These are phyloP conservation scores for Antrodiella citrinella DNA, from an alignment of 768 basidiomycete genomes.

Conservation along the genomic window DNA sequence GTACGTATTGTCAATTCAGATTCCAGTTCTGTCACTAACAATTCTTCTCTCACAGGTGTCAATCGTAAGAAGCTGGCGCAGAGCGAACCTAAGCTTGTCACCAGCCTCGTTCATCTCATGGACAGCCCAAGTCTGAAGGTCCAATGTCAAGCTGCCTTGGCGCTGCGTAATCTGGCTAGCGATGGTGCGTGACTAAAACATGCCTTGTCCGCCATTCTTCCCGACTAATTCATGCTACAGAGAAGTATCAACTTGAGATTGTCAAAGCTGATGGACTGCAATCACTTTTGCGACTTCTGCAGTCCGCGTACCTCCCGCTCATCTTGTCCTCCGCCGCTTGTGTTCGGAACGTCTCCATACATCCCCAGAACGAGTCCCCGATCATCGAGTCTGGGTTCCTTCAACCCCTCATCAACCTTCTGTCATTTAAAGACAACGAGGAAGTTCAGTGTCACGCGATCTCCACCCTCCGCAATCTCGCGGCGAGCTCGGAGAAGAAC, in stretches of 20 bases:
- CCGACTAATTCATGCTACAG: constrained; percentile 37
- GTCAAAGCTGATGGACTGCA: constrained; percentile 92
- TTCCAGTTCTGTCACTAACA: not conserved
- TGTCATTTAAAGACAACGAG: constrained; percentile 99
- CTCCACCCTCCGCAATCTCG: constrained; percentile 91
- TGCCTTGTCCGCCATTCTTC: not conserved
- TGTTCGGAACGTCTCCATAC: constrained; percentile 98
- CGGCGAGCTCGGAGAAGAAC: constrained; percentile 96
- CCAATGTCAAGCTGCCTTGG: constrained; percentile 96
- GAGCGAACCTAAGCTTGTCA: constrained; percentile 89
- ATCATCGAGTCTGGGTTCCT: constrained; percentile 99
- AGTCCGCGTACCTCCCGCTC: constrained; percentile 94
- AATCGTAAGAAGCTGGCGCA: constrained; percentile 94
- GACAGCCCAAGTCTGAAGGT: constrained; percentile 96
- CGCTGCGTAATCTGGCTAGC: constrained; percentile 91
- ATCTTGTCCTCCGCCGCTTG: constrained; percentile 98
- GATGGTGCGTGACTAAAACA: constrained; percentile 55
- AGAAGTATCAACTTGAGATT: constrained; percentile 98
- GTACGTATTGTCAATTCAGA: constrained; percentile 27
- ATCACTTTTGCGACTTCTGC: constrained; percentile 86
- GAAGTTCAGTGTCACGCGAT: constrained; percentile 99
- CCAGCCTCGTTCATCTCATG: constrained; percentile 92
- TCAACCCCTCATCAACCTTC: constrained; percentile 88
- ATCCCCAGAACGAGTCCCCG: constrained; percentile 96
- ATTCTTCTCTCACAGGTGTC: constrained; percentile 36